These are phyloP conservation scores for Macrocystidia cucumis DNA, from an alignment of 1,284 basidiomycete species.

Conservation along the genomic window DNA sequence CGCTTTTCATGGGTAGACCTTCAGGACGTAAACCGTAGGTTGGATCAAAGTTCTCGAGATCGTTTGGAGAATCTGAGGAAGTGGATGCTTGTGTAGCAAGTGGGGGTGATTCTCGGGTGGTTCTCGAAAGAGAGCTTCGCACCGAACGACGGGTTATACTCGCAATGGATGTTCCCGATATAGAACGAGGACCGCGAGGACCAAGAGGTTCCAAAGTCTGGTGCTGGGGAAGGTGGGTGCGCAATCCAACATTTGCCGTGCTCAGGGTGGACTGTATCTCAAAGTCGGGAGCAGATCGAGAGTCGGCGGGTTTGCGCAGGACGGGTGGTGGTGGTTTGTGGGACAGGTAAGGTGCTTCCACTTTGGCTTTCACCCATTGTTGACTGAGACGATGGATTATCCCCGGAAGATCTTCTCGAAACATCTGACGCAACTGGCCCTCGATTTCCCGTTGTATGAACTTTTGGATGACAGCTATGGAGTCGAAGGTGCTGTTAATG, in stretches of 20 bases:
- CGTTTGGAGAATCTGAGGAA: constrained; percentile 42
- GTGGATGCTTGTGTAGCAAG: constrained; percentile 28
- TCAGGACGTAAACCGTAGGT: constrained; percentile 97
- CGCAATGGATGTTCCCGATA: constrained; percentile 27
- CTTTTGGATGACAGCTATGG: constrained; percentile 94
- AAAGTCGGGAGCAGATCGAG: constrained; percentile 19
- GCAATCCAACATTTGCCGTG: constrained; percentile 6
- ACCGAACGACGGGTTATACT: constrained; percentile 21
- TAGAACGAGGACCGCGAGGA: constrained; percentile 20
- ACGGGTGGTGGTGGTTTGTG: constrained; percentile 33
- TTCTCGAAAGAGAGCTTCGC: constrained; percentile 12
- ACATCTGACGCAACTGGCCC: constrained; percentile 95
- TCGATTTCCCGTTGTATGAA: constrained; percentile 98
- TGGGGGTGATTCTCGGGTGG: constrained; percentile 16
- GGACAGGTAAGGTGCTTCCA: constrained; percentile 69
- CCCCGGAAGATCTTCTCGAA: constrained; percentile 92
- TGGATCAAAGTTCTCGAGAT: constrained; percentile 90
- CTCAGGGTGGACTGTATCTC: constrained; percentile 9
- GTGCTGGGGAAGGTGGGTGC: constrained; percentile 8
- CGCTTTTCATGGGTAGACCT: constrained; percentile 70
- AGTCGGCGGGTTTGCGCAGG: constrained; percentile 21
- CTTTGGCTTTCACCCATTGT: constrained; percentile 87
- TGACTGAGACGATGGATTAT: constrained; percentile 97
- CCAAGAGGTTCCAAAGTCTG: constrained; percentile 14
- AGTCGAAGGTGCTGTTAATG: constrained; percentile 97